Evolutionary conservation across 2,329 filamentous ascomycete genomes (phyloP).

Genomic region (Colletotrichum sp.): DNA sequence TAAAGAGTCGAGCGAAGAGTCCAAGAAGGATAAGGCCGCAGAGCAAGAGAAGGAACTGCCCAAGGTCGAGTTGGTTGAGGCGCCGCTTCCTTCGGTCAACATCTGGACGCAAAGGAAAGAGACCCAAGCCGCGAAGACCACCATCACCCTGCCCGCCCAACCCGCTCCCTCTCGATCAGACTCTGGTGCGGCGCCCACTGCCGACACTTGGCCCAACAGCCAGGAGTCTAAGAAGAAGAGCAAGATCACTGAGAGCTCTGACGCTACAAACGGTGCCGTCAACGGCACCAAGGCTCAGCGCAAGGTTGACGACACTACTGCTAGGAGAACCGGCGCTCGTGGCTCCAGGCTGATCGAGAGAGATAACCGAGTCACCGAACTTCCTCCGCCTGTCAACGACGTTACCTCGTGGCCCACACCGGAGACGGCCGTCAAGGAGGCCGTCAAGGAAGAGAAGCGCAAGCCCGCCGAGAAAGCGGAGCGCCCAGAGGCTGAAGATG

Average conservation of each 20-base stretch:
- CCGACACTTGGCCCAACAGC: slow-evolving; percentile 40
- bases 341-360: slow-evolving; percentile 52
- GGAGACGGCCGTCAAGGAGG: slow-evolving; percentile 73
- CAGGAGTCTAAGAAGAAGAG: slow-evolving; percentile 50
- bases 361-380: slow-evolving; percentile 26
- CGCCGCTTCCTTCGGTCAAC: slow-evolving; percentile 84
- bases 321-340: slow-evolving; percentile 46
- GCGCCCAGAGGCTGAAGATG: slow-evolving; percentile 70
- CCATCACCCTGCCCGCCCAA: slow-evolving; percentile 34
- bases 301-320: slow-evolving; percentile 46
- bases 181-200: slow-evolving; percentile 21
- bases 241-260: slow-evolving; percentile 26
- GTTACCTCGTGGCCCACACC: slow-evolving; percentile 89
- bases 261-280: slow-evolving; percentile 27
- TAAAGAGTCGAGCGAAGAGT: slow-evolving; percentile 43
- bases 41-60: slow-evolving; percentile 65
- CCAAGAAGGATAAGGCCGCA: slow-evolving; percentile 59
- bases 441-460: slow-evolving; percentile 73
- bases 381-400: slow-evolving; percentile 73
- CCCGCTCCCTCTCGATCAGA: slow-evolving; percentile 22
- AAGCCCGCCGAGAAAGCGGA: slow-evolving; percentile 65
- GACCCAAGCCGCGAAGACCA: slow-evolving; percentile 59
- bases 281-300: slow-evolving; percentile 47
- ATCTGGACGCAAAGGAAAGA: slow-evolving; percentile 84
- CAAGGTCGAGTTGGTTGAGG: slow-evolving; percentile 75